phyloP scores from a whole-genome alignment of 2,329 filamentous ascomycete genomes.

The Xylariomycetidae sp. region DNA sequence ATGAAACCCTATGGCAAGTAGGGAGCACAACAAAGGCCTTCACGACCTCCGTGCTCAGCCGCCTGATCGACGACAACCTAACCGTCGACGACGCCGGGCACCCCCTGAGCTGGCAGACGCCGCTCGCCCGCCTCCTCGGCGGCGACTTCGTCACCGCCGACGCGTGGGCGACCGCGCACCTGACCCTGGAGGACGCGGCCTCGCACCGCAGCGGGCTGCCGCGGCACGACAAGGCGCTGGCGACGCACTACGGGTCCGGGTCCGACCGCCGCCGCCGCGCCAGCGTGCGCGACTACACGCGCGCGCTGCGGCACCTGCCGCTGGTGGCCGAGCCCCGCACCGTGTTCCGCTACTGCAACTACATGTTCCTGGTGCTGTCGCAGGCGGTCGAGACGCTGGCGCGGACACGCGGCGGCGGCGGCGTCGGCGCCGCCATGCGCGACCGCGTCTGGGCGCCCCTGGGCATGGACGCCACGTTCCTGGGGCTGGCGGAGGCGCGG shows the following conservation, averaged over 20 bases:
- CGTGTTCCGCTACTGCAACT: conserved; percentile 44
- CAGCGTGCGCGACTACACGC: conserved; percentile 30
- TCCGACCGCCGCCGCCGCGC: conserved; percentile 25
- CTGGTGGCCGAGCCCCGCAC: conserved; percentile 37
- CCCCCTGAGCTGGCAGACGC: conserved; percentile 5
- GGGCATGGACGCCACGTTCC: conserved; percentile 36
- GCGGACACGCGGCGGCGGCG: no score
- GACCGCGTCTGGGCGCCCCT: conserved; percentile 37
- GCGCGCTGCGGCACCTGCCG: conserved; percentile 37
- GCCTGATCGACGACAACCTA: conserved; percentile 35
- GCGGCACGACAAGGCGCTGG: conserved; percentile 31
- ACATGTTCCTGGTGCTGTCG: conserved; percentile 43
- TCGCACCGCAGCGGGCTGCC: conserved; percentile 46
- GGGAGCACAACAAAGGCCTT: conserved; percentile 51
- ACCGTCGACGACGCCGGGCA: conserved; percentile 23
- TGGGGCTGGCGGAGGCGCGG: conserved; percentile 24
- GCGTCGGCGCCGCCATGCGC: conserved; percentile 33
- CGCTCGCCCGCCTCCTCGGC: conserved; percentile 21
- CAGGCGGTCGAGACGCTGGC: conserved; percentile 39
- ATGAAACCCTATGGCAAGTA: conserved; percentile 45
- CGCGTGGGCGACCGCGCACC: conserved; percentile 33
- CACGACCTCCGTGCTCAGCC: conserved; percentile 41
- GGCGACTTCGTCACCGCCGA: conserved; percentile 43
- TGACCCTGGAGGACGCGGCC: conserved; percentile 48
- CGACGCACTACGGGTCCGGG: conserved; percentile 24